Base-by-base conservation (phyloP, 169 alveolate species). In the Cryptosporidium andersoni region DNA sequence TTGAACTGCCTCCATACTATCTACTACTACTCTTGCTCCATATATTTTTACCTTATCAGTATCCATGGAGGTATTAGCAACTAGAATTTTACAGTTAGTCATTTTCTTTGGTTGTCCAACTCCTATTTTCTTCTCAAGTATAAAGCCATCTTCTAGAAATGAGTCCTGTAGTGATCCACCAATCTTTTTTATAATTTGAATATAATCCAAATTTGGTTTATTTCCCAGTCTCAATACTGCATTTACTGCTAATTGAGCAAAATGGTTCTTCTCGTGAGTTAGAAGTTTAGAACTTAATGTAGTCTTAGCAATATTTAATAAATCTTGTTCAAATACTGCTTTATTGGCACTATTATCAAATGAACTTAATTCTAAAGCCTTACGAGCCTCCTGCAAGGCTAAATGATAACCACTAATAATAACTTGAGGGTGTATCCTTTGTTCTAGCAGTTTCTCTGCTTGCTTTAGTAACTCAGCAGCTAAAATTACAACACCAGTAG, bases 31-130 rank as follows among this genome's bases (percentile, higher is more conserved):
- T 81, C 97, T 96, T 4, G 99, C 98, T 2, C 99, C 99, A 90
- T 96, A 97, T 43, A 98, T 98, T 94, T 98, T 97, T 80, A 98
- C 95, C 92, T 98, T 98, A 91, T 98, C 99, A 52, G 99, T 96
- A 93, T 98, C 99, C 99, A 98, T 97, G 9, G 99, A 98, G 49
- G 99, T 97, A 91, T 98, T 97, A 2, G 99, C 99, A 66, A 98
- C 97, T 91, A 97, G 81, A 51, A 96, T 93, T 81, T 91, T 94
- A 43, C 96, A 94, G 82, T 95, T 93, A 43, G 91, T 94, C 90
- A 94, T 89, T 53, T 90, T 90, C 89, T 92, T 95, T 25, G 98
- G 98, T 88, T 97, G 97, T 51, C 98, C 98, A 1, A 95, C 96
- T 55, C 98, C 98, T 45, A 98, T 97, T 58, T 91, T 81, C 92